A percentile compares a stretch with the other conserved stretches of the same genome.
Conservation (phyloP, 2,329 filamentous ascomycete genomes). For the Trichoderma sp. region DNA sequence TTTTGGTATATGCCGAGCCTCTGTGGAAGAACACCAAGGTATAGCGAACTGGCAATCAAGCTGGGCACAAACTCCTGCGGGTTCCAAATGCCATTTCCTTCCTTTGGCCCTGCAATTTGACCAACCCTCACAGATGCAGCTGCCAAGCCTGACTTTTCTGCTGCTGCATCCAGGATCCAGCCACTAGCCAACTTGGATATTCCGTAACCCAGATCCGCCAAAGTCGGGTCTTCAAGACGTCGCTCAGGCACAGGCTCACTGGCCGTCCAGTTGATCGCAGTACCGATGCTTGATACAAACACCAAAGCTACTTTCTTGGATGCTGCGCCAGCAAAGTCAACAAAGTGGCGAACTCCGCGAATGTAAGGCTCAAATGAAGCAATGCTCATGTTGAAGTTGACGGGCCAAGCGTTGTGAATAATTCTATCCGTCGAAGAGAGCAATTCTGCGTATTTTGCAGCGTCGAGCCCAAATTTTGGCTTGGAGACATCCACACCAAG, state of each 20-base stretch:
- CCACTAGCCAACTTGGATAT: background rate
- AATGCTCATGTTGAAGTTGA: background rate
- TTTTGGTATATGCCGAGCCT: background rate
- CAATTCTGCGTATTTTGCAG: background rate
- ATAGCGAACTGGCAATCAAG: background rate
- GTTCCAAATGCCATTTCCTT: background rate
- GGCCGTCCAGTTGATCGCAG: background rate
- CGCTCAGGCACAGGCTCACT: background rate
- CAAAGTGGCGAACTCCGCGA: background rate
- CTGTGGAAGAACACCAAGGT: background rate
- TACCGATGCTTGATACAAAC: background rate
- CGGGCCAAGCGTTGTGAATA: background rate
- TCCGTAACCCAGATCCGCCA: background rate
- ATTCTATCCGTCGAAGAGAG: background rate
- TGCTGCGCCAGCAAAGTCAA: background rate
- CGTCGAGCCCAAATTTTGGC: background rate
- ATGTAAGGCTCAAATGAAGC: background rate
- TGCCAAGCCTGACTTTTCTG: background rate
- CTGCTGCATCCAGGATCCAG: background rate
- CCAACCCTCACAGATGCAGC: background rate
- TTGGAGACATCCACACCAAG: background rate
- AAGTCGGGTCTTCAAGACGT: background rate
- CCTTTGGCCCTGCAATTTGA: background rate
- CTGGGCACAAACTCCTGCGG: background rate
- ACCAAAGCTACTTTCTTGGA: background rate